Conservation (phyloP, 2,329 filamentous ascomycete genomes). For the Ascomycota sp. region DNA sequence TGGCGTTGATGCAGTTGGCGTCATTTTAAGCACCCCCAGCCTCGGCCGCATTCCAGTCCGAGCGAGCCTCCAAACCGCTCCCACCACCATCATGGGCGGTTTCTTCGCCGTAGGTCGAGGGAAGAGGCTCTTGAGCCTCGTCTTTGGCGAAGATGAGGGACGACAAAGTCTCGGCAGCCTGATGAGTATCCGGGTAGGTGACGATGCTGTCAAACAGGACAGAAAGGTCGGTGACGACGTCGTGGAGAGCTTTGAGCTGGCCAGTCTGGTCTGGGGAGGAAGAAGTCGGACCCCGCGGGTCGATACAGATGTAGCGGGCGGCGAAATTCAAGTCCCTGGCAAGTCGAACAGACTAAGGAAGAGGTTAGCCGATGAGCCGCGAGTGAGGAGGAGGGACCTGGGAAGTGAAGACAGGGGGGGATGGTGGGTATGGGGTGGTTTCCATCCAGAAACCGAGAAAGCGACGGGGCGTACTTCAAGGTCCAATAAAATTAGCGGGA, state of each 20-base stretch:
- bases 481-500: slow-evolving; percentile 33
- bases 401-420: too few relatives aligned
- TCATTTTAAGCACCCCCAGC: too few relatives aligned
- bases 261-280: too few relatives aligned
- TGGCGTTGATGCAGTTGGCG: too few relatives aligned
- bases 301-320: slow-evolving; percentile 31
- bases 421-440: too few relatives aligned
- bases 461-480: slow-evolving; percentile 21
- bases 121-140: too few relatives aligned
- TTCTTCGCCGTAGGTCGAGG: too few relatives aligned
- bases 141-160: slow-evolving; percentile 9
- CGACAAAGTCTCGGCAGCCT: slow-evolving; percentile 6
- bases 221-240: slow-evolving; percentile 2
- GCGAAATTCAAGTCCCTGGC: slow-evolving; percentile 33
- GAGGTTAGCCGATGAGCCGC: too few relatives aligned
- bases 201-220: slow-evolving; percentile 9
- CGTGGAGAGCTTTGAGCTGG: not conserved
- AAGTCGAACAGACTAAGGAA: slow-evolving; percentile 27
- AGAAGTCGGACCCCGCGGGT: slow-evolving; percentile 8
- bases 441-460: not conserved
- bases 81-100: too few relatives aligned
- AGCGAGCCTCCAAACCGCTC: too few relatives aligned
- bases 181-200: slow-evolving; percentile 8
- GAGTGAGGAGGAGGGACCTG: too few relatives aligned
- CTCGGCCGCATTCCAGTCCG: too few relatives aligned